These are phyloP conservation scores for Blastocystis sp. DNA, from an alignment of 352 stramenopile species.

Conservation along the genomic window DNA sequence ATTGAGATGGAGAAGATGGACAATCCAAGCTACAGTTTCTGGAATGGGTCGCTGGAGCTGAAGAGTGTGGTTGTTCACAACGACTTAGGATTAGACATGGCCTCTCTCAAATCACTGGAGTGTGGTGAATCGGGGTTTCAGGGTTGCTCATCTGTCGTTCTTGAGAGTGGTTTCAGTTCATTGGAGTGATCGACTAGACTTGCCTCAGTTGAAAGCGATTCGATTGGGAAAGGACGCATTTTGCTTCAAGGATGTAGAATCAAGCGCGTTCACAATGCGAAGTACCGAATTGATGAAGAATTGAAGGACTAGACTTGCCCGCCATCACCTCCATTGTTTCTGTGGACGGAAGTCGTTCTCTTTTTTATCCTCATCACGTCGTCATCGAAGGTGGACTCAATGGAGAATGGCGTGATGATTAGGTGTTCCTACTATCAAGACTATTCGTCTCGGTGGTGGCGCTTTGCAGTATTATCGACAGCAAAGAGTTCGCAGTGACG, in stretches of 20 bases:
- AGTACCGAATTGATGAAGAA: background rate
- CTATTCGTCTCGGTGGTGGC: no score
- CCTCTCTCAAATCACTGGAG: background rate
- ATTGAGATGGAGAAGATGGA: background rate
- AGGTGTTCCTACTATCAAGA: no score
- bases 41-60: background rate
- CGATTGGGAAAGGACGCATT: background rate
- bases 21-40: background rate
- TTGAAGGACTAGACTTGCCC: no score
- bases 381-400: no score
- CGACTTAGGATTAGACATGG: background rate
- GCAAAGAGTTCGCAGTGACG: no score
- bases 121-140: background rate
- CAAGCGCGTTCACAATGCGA: no score
- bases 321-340: no score
- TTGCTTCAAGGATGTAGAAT: background rate
- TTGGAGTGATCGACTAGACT: background rate
- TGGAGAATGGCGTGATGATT: no score
- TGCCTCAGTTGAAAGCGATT: background rate
- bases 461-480: no score
- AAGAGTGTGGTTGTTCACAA: background rate
- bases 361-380: no score
- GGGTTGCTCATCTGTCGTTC: background rate
- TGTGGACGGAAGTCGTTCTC: no score
- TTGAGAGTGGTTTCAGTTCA: background rate